Percentiles rank a stretch among this genome's conserved stretches.
Evolutionary conservation across 2,329 filamentous ascomycete genomes (phyloP).

Genomic region (Apiospora phragmitis): DNA sequence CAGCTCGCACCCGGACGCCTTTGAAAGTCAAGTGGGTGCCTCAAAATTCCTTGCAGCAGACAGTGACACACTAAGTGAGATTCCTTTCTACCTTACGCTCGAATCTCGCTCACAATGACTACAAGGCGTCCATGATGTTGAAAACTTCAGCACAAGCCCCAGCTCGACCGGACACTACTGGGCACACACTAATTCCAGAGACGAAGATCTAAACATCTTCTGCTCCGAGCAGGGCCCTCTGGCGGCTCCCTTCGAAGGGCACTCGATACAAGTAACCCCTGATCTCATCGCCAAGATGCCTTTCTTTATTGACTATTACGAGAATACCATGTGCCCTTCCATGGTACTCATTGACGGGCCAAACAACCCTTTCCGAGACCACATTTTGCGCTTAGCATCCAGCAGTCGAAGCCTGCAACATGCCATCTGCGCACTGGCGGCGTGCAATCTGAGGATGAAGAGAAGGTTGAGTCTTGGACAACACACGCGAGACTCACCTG

Average conservation of each 20-base stretch:
- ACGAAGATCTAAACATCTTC: slow-evolving; percentile 46
- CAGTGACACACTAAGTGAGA: slow-evolving; percentile 57
- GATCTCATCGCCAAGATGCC: slow-evolving; percentile 76
- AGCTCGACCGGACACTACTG: slow-evolving; percentile 50
- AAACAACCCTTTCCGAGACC: slow-evolving; percentile 80
- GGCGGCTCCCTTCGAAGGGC: slow-evolving; percentile 46
- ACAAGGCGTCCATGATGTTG: slow-evolving; percentile 53
- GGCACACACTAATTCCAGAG: slow-evolving; percentile 43
- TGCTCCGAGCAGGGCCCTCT: slow-evolving; percentile 45
- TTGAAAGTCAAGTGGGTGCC: slow-evolving; percentile 48
- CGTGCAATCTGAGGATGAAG: slow-evolving; percentile 89
- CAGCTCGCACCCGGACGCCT: slow-evolving; percentile 58
- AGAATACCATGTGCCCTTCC: slow-evolving; percentile 86
- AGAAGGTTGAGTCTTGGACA: slow-evolving; percentile 64
- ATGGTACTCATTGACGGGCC: slow-evolving; percentile 90
- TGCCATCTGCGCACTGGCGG: slow-evolving; percentile 84
- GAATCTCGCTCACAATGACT: slow-evolving; percentile 16
- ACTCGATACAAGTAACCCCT: slow-evolving; percentile 53
- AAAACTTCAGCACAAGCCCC: slow-evolving; percentile 51
- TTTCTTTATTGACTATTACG: slow-evolving; percentile 91
- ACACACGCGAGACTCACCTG: slow-evolving; percentile 52
- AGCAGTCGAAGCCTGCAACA: slow-evolving; percentile 84
- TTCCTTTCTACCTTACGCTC: slow-evolving; percentile 30
- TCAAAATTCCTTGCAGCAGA: slow-evolving; percentile 54
- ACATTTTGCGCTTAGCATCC: slow-evolving; percentile 76